Evolutionary conservation across 148 eudicot species (phyloP).

Genomic region (Nepenthes mirabilis): DNA sequence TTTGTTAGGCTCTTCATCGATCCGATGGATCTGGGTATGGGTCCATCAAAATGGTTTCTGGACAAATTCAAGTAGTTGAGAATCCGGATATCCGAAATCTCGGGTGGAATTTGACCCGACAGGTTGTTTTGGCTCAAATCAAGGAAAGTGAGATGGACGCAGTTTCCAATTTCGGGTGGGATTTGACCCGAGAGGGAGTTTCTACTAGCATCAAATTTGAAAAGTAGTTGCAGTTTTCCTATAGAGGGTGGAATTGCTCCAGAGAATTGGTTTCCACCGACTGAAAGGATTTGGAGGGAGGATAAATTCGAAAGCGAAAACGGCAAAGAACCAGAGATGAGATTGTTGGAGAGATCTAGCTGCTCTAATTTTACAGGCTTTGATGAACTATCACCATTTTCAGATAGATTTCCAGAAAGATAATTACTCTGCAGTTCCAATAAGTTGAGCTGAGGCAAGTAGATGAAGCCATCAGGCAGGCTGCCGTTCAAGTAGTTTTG

Average conservation of each 20-base stretch:
- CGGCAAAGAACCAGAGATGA: conserved; percentile 54
- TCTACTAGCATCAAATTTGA: conserved; percentile 49
- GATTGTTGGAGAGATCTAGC: conserved; percentile 63
- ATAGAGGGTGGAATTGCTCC: conserved; percentile 69
- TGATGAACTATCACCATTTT: conserved; percentile 20
- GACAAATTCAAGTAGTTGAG: conserved; percentile 73
- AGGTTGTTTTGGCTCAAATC: conserved; percentile 89
- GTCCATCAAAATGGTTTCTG: conserved; percentile 48
- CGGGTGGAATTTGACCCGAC: conserved; percentile 61
- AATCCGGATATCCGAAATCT: conserved; percentile 47
- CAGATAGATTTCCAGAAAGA: conserved; percentile 55
- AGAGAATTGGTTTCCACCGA: conserved; percentile 55
- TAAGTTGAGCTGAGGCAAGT: conserved; percentile 68
- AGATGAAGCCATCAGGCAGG: conserved; percentile 66
- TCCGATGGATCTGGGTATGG: conserved; percentile 60
- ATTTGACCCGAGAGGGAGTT: conserved; percentile 56
- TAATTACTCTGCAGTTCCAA: conserved; percentile 70
- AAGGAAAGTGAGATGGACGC: conserved; percentile 57
- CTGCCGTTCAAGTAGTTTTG: conserved; percentile 88
- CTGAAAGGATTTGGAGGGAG: conserved; percentile 50
- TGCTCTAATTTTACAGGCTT: conserved; percentile 44
- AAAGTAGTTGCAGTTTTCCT: conserved; percentile 42
- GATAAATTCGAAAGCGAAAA: conserved; percentile 58
- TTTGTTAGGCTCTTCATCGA: conserved; percentile 79
- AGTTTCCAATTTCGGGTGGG: conserved; percentile 52